Evolutionary conservation across 169 alveolate species (phyloP), one percentile per base, ranked within the genome.

Genomic region (Eimeria tenella): DNA sequence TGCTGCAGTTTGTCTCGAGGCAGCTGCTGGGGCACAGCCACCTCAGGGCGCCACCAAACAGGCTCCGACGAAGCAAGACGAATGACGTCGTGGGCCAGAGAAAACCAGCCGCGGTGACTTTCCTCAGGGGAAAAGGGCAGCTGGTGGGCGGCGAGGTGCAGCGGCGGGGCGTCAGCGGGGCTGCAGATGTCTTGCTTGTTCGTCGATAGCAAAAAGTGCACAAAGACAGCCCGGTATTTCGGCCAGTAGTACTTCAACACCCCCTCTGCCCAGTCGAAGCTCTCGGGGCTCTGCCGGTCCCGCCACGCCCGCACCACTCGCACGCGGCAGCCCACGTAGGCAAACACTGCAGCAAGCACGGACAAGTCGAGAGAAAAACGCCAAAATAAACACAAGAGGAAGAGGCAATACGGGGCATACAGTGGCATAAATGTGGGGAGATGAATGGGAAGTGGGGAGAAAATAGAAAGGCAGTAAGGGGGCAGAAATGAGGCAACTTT

Each of bases 41-140:
- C 8, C 15, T 63, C 81, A 0, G 83, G 83, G 15, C 93, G 19
- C 50, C 58, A 21, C 93, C 93, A 86, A 1, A 86, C 93, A 49
- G 82, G 81, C 52, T 17, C 5, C 19, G 83, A 0, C 3, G 65
- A 50, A 10, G n/a, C 93, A 15, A 86, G 83, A 11, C 93, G 82
- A 68, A 86, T 68, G 63, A 86, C 49, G 21, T 86, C 93, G 50
- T 63, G 77, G 50, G 65, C 58, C 2, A 71, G 2, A 42, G 93
- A 86, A 53, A 65, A 86, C 93, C 93, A 86, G 13, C 93, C 93
- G 13, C 93, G 56, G 63, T 86, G 93, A 53, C 52, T 70, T 50
- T 70, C 93, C n/a, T 86, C 93, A n/a, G 93, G 93, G 25, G 93
- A 63, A n/a, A 86, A 52, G 15, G 83, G 83, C n/a, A 86, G 70